Conservation (phyloP, 345 rosid species). For the Lenwebbia sp. region DNA sequence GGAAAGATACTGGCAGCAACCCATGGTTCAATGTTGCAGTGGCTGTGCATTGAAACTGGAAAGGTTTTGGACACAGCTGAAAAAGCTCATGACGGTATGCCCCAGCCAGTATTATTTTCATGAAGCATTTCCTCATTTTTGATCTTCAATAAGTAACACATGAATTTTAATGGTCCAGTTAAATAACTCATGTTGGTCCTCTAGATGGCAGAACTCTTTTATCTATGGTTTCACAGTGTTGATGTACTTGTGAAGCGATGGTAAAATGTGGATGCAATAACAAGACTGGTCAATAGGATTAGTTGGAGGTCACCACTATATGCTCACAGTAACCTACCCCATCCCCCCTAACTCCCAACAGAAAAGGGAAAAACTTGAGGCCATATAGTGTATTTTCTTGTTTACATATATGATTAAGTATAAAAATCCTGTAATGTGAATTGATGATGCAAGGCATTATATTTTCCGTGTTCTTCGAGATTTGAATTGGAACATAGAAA, state of each 20-base stretch:
- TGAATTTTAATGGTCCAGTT: not conserved
- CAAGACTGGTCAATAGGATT: not conserved
- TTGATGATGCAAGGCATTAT: not conserved
- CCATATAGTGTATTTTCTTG: not conserved
- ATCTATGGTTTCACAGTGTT: not conserved
- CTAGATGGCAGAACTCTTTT: not conserved
- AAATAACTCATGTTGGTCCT: not conserved
- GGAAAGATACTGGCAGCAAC: constrained; percentile 77
- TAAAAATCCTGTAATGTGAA: not conserved
- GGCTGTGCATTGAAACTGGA: constrained; percentile 85
- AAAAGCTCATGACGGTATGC: constrained; percentile 77
- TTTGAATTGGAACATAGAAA: not conserved
- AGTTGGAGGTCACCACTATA: not conserved
- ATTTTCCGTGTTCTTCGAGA: not conserved
- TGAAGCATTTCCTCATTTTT: not conserved
- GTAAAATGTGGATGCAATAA: not conserved
- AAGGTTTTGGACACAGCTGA: constrained; percentile 80
- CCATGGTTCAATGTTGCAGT: constrained; percentile 71
- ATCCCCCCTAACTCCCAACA: not conserved
- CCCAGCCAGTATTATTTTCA: not conserved
- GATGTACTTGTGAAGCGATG: not conserved
- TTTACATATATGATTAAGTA: not conserved
- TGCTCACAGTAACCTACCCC: not conserved
- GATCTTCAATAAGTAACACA: not conserved
- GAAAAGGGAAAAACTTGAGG: not conserved